Evolutionary conservation across 306 rosid species (phyloP).

Genomic region (Notholithocarpus densiflorus): DNA sequence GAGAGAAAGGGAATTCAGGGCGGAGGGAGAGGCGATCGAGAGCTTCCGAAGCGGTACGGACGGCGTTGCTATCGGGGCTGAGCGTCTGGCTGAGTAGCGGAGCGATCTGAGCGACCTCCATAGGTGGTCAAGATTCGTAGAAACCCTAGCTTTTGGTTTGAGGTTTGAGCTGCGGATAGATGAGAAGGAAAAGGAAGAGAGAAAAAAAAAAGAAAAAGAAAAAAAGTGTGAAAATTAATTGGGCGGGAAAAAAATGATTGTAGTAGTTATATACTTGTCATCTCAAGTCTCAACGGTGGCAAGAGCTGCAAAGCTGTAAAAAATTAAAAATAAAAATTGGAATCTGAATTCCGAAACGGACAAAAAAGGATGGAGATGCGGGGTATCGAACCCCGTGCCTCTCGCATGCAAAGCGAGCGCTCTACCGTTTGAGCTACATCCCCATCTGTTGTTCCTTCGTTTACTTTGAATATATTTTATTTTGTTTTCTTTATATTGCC

Average conservation of each 20-base stretch:
- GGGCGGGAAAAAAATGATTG: slow-evolving; percentile 58
- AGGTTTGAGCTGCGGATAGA: not conserved
- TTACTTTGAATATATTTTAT: too few species aligned
- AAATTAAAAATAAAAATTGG: not conserved
- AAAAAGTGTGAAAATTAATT: not conserved
- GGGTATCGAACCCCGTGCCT: slow-evolving; percentile 37
- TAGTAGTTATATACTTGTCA: too few species aligned
- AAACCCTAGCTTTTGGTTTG: slow-evolving; percentile 43
- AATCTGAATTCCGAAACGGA: too few species aligned
- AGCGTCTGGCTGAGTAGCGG: slow-evolving; percentile 59
- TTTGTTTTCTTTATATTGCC: too few species aligned
- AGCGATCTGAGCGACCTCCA: slow-evolving; percentile 49
- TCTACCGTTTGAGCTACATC: slow-evolving; percentile 40
- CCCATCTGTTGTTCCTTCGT: not conserved
- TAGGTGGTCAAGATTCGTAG: not conserved
- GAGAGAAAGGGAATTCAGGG: slow-evolving; percentile 55
- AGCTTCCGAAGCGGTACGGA: slow-evolving; percentile 47
- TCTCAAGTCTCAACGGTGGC: not conserved
- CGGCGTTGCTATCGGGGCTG: slow-evolving; percentile 43
- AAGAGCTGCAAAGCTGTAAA: not conserved
- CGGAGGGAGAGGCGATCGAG: slow-evolving; percentile 58
- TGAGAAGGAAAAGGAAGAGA: not conserved
- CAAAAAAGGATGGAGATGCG: slow-evolving; percentile 17
- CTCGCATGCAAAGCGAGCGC: slow-evolving; percentile 42
- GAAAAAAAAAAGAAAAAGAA: too few species aligned